Percentiles rank a stretch among this genome's conserved stretches.
Conservation (phyloP, 768 basidiomycete species). For the Coprinellus aureogranulatus region DNA sequence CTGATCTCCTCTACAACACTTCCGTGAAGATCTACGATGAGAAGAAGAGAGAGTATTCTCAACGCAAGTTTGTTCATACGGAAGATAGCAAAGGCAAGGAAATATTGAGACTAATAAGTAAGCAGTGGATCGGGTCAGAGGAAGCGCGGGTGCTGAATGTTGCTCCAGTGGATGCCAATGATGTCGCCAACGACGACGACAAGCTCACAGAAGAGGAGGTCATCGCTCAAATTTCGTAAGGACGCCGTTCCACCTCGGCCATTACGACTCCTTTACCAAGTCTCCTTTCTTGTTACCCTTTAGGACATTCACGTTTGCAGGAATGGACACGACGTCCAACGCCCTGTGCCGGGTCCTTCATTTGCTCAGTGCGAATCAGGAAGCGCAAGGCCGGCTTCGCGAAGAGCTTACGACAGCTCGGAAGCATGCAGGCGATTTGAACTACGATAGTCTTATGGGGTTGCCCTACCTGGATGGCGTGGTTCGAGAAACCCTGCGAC, state of each 20-base stretch:
- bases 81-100: neutral
- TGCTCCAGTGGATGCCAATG: slow-evolving; percentile 32
- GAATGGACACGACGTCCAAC: slow-evolving; percentile 22
- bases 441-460: slow-evolving; percentile 35
- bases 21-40: neutral
- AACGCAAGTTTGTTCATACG: neutral
- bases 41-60: neutral
- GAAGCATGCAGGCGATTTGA: slow-evolving; percentile 25
- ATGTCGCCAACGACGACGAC: slow-evolving; percentile 28
- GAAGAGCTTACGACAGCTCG: slow-evolving; percentile 21
- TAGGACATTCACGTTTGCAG: slow-evolving; percentile 24
- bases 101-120: slow-evolving; percentile 7
- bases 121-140: neutral
- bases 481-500: slow-evolving; percentile 35
- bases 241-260: too few relatives aligned
- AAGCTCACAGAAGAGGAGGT: slow-evolving; percentile 33
- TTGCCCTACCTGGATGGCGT: slow-evolving; percentile 38
- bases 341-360: slow-evolving; percentile 18
- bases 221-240: slow-evolving; percentile 33
- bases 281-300: neutral
- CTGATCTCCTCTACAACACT: neutral
- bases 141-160: too few relatives aligned
- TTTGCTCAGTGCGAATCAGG: slow-evolving; percentile 15
- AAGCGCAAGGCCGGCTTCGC: slow-evolving; percentile 20
- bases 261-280: too few relatives aligned